Percentiles rank a stretch among this genome's conserved stretches.
Conservation (phyloP, 2,329 filamentous ascomycete species). For the Rhinocladiella mackenziei region DNA sequence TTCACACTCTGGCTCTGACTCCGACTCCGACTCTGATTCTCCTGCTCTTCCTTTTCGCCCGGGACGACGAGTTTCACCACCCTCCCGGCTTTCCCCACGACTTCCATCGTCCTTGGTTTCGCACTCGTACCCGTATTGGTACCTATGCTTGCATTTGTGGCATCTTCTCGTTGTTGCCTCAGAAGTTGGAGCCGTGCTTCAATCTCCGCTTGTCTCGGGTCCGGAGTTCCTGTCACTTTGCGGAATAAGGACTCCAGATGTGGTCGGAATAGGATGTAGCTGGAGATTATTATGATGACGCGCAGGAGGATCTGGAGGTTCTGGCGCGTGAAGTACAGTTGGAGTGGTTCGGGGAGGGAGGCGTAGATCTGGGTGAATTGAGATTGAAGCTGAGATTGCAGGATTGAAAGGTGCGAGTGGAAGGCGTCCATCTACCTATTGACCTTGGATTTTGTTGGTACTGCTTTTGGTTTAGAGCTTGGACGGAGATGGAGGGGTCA, state of each 20-base stretch:
- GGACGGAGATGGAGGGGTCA: no score
- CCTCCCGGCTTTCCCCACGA: not conserved
- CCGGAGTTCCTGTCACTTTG: conserved; percentile 15
- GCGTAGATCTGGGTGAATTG: not conserved
- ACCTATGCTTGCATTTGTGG: no score
- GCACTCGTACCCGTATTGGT: not conserved
- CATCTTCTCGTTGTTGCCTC: conserved; percentile 21
- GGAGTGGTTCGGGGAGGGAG: conserved; percentile 1
- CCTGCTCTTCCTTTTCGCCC: not conserved
- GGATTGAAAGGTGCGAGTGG: no score
- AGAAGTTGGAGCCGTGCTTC: conserved; percentile 14
- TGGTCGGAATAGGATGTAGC: conserved; percentile 26
- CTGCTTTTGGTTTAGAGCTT: no score
- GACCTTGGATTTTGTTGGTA: no score
- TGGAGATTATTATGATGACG: conserved; percentile 18
- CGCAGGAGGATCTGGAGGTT: conserved; percentile 20
- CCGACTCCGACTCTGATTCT: not conserved
- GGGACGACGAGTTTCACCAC: not conserved
- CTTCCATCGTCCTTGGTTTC: not conserved
- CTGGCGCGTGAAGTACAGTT: conserved; percentile 17
- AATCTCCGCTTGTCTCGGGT: conserved; percentile 17
- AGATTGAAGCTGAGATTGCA: no score
- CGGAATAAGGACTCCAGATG: conserved; percentile 22
- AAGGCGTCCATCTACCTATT: no score
- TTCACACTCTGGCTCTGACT: not conserved